These are phyloP conservation scores for Zygosaccharomyces kombuchaensis DNA, from an alignment of 805 yeast species.

Conservation along the genomic window DNA sequence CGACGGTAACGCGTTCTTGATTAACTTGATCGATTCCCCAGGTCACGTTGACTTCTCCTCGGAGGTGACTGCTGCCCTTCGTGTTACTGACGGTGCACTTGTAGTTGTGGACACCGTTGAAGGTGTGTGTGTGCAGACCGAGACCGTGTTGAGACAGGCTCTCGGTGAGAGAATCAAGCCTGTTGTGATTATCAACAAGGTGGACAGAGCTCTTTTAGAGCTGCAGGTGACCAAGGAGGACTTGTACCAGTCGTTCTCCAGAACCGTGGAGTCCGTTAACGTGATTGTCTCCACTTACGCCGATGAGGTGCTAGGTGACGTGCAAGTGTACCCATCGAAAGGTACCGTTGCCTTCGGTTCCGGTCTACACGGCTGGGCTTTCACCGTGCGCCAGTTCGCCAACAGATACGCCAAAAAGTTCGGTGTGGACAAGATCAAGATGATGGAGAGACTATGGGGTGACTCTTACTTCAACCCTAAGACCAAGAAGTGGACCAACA, in stretches of 20 bases:
- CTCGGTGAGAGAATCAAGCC: conserved; percentile 99
- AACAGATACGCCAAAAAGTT: conserved; percentile 97
- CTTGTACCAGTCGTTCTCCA: conserved; percentile 94
- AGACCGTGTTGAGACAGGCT: conserved; percentile 98
- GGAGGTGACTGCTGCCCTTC: conserved; percentile 99
- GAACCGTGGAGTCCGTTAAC: conserved; percentile 99
- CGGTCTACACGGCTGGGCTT: conserved; percentile 99
- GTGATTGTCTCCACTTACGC: conserved; percentile 94
- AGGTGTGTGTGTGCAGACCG: conserved; percentile 99
- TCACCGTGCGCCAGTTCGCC: conserved; percentile 98
- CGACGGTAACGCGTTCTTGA: conserved; percentile 89
- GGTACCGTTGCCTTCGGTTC: conserved; percentile 99
- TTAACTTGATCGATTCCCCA: conserved; percentile 98
- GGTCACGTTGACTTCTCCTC: conserved; percentile 99
- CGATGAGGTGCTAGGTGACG: conserved; percentile 88
- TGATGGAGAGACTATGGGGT: conserved; percentile 99
- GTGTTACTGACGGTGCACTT: conserved; percentile 99
- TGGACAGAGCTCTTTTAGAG: conserved; percentile 98
- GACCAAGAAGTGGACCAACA: conserved; percentile 99
- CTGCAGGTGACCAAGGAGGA: conserved; percentile 99
- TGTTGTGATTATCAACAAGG: conserved; percentile 97
- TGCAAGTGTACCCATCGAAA: conserved; percentile 96
- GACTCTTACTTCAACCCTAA: conserved; percentile 99
- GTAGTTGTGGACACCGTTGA: conserved; percentile 99
- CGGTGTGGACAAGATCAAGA: conserved; percentile 96